Evolutionary conservation across 2,329 filamentous ascomycete species (phyloP), one percentile per base, ranked within the genome.

Genomic region (Calonectria crousiana): DNA sequence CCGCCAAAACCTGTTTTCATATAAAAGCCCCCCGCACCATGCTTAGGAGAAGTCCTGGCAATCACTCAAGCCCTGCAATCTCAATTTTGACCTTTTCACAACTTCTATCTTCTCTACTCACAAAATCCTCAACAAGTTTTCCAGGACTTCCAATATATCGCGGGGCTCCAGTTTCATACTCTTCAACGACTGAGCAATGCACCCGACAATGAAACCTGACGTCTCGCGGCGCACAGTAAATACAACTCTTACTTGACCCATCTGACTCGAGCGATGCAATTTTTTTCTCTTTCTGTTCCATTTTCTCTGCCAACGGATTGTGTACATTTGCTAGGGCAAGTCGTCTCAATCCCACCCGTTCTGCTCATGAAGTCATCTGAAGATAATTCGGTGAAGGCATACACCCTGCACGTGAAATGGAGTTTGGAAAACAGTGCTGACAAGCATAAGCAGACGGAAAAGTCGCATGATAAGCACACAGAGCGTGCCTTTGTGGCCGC

Each of bases 401-500:
- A 41, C 3, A 16, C 34, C 56, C 23, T 6, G 32, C 23, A 23
- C 14, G 23, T 6, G 1, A 6, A 1, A 13, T 11, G 41, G 2
- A 23, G 4, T 13, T 26, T 41, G 34, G 18, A 26, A 18, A 11
- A 18, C 4, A n/a, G 9, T 16, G 16, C 56, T 62, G 9, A 62
- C 56, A 28, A 2, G 1, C 18, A 20, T 11, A 4, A 10, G 34
- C 34, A 95, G 91, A 94, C 92, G 3, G 93, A 95, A 84, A 88
- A 94, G 52, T 94, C 93, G 2, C 93, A 95, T 75, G 93, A 94
- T 78, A 94, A 96, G 84, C 96, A 96, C 79, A 93, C 95, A 81
- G 95, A 96, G 84, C 90, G 96, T 81, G 96, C 96, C 26, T 98
- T 97, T 83, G 97, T 98, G 78, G 96, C 96, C 14, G 96, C 96